Base-by-base conservation (phyloP, 306 rosid genomes). In the Prunus campanulata region DNA sequence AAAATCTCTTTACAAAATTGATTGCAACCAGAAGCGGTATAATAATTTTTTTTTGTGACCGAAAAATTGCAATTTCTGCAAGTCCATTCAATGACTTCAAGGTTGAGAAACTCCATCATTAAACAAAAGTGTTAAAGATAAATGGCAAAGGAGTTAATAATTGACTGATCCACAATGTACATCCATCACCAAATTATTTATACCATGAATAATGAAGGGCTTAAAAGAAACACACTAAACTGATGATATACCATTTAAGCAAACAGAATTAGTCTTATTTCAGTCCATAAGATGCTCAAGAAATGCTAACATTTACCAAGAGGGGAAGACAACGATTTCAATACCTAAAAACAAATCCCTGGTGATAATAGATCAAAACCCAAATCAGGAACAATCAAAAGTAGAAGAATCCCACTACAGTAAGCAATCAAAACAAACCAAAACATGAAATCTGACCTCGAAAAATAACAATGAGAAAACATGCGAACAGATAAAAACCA, bases 321-420 rank as follows among this genome's bases (percentile, higher is more conserved):
- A 65, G 14, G 69, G 5, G 20, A 65, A 22, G n/a, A 18, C 22
- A 60, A 20, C 12, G 32, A 18, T 61, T 62, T 61, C 49, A 48
- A 62, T 49, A 47, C 56, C 70, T 11, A 46, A 18, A 46, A 18
- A 60, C 44, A 47, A 46, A 19, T 46, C 60, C 14, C 29, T 11
- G 29, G 61, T n/a, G 62, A 64, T 48, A 24, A 27, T 75, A 51
- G 63, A 52, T 72, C 32, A 75, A 54, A 78, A 64, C 74, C 77
- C 75, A 70, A 42, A 75, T 29, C 80, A 78, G 57, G 64, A 64
- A 69, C 63, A 68, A 74, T 22, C 79, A 68, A 68, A 73, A 74
- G 66, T 32, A 2, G 51, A 35, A 35, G 47, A 78, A 74, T 74
- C 79, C 74, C 27, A 12, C 73, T 14, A 55, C 11, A 55, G 24